Percentiles rank a stretch among this genome's conserved stretches.
These are phyloP conservation scores for Spathaspora girioi DNA, from an alignment of 805 yeast species.

Conservation along the genomic window DNA sequence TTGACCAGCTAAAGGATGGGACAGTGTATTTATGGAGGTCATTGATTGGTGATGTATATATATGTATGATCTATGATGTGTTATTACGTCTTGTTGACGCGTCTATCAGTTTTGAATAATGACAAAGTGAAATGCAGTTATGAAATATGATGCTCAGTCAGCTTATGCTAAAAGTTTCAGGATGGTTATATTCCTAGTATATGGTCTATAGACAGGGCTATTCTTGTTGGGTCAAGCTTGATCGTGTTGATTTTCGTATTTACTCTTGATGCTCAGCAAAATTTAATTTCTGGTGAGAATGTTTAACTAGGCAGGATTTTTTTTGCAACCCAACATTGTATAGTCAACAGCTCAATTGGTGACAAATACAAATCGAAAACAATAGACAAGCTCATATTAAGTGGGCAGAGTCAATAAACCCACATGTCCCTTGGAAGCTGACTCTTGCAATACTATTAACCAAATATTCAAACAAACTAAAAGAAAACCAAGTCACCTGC, in stretches of 20 bases:
- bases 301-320: not conserved
- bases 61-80: not conserved
- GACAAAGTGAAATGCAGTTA: not conserved
- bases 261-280: not conserved
- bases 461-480: not conserved
- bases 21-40: not conserved
- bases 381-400: not conserved
- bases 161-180: not conserved
- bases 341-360: not conserved
- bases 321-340: not conserved
- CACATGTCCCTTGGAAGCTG: not conserved
- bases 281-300: not conserved
- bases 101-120: not conserved
- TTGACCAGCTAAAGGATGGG: constrained; percentile 42
- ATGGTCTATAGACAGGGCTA: not conserved
- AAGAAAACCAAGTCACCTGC: not conserved
- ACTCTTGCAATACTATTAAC: not conserved
- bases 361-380: not conserved
- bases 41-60: not conserved
- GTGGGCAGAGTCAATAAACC: not conserved
- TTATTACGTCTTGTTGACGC: not conserved
- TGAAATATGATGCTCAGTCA: not conserved
- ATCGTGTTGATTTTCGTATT: not conserved
- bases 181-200: not conserved
- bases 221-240: not conserved